A percentile compares a stretch with the other conserved stretches of the same genome.
phyloP scores from a whole-genome alignment of 2,329 filamentous ascomycete genomes.

The Xenosphaeropsis pyriputrescens region DNA sequence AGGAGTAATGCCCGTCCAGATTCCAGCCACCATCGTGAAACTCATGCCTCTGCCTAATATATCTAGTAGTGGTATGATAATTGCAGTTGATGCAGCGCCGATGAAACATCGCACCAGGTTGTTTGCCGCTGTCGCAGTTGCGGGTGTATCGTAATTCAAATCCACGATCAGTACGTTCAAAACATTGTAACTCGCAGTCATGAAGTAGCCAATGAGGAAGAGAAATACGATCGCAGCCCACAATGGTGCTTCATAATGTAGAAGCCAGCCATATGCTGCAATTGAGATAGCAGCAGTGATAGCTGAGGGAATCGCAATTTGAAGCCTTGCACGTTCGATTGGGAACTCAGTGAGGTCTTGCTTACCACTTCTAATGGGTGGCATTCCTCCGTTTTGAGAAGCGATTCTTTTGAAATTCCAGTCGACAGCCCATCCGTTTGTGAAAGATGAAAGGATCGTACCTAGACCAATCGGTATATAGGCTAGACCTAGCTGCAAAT shows the following conservation, averaged over 20 bases:
- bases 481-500: slow-evolving; percentile 3
- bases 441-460: slow-evolving; percentile 24
- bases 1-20: too few species aligned
- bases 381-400: slow-evolving; percentile 29
- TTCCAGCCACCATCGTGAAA: too few species aligned
- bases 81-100: slow-evolving; percentile 1
- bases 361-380: slow-evolving; percentile 34
- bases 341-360: slow-evolving; percentile 20
- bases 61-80: slow-evolving; percentile 2
- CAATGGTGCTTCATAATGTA: slow-evolving; percentile 1
- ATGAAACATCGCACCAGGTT: slow-evolving; percentile 3
- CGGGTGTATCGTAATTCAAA: slow-evolving; percentile 10
- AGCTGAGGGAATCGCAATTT: slow-evolving; percentile 1
- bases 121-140: slow-evolving; percentile 48
- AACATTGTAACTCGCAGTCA: slow-evolving; percentile 10
- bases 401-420: slow-evolving; percentile 49
- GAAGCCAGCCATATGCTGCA: slow-evolving; percentile 4
- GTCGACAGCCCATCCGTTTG: slow-evolving; percentile 40
- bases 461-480: slow-evolving; percentile 26
- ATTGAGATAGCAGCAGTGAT: neutral
- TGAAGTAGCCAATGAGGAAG: slow-evolving; percentile 12
- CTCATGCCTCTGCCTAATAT: slow-evolving; percentile 28
- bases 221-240: slow-evolving; percentile 6
- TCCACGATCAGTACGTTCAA: slow-evolving; percentile 5
- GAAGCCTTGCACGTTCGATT: slow-evolving; percentile 2